These are phyloP conservation scores for Tirmania nivea DNA, from an alignment of 495 filamentous ascomycete species.

Conservation along the genomic window DNA sequence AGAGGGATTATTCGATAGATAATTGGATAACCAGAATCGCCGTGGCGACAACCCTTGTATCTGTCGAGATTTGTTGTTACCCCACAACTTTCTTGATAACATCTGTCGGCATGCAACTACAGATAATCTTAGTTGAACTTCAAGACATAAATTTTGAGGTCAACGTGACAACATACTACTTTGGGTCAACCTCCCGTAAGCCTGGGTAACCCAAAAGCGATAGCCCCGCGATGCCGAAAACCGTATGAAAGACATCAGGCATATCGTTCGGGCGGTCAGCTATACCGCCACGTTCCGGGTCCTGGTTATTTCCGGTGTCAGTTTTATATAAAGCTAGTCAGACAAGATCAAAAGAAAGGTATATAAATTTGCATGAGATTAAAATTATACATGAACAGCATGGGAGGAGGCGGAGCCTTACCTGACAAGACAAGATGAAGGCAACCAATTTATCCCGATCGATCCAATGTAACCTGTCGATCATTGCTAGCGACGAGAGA, in stretches of 20 bases:
- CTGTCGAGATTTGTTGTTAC: slow-evolving; percentile 1
- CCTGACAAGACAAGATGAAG: slow-evolving; percentile 65
- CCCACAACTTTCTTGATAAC: not conserved
- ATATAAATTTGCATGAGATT: too few species aligned
- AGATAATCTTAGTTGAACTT: not conserved
- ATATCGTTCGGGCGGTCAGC: slow-evolving; percentile 79
- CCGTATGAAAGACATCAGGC: slow-evolving; percentile 93
- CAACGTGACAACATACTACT: slow-evolving; percentile 40
- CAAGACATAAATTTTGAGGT: not conserved
- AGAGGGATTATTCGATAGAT: too few species aligned
- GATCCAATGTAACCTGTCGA: slow-evolving; percentile 77
- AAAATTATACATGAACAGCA: not conserved
- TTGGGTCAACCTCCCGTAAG: slow-evolving; percentile 59
- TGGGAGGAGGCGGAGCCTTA: not conserved
- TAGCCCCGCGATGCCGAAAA: slow-evolving; percentile 72
- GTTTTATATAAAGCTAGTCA: too few species aligned
- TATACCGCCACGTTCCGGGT: slow-evolving; percentile 62
- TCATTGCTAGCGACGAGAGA: slow-evolving; percentile 66
- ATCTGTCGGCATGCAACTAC: not conserved
- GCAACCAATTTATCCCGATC: slow-evolving; percentile 48
- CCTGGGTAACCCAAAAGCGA: slow-evolving; percentile 60
- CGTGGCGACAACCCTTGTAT: too few species aligned
- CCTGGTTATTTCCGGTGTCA: slow-evolving; percentile 26
- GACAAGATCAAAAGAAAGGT: too few species aligned
- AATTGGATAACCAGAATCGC: too few species aligned